Base-by-base conservation (phyloP, 192 early-diverging fungal genomes). In the Piromyces sp. region DNA sequence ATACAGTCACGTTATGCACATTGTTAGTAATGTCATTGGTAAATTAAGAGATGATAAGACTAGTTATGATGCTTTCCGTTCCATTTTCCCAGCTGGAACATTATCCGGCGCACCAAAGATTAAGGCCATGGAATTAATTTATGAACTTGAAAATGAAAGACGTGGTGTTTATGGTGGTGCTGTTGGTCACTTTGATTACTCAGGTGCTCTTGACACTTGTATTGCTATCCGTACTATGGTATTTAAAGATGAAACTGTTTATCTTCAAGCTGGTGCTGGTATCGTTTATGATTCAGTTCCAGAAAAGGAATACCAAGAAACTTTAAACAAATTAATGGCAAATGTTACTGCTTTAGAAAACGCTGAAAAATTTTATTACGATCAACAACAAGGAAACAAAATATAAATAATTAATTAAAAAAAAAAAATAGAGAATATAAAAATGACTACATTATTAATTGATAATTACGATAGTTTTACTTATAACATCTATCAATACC, bases 1-100 rank as follows among this genome's bases (percentile, higher is more conserved):
- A 30, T 99, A 98, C 84, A 93, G 93, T 33, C 97, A 99, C 85
- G 98, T 99, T 37, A 99, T 99, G 97, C 98, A 99, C 84, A 99
- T 99, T 87, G 98, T 99, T n/a, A 93, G 92, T 83, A 94, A 98
- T 84, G 95, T 99, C 2, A 94, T 93, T 19, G 98, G 98, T 78
- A 89, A 89, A 82, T 87, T 99, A 80, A 90, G 98, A 78, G 87
- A 88, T n/a, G 97, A 91, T 36, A 95, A 96, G 87, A 95, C 96
- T 22, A 89, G 91, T 29, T 98, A 93, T 86, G 96, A 98, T 85
- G 97, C 97, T 0, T 98, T 99, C 89, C 89, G 98, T 79, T 94
- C 95, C 28, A 97, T 98, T 79, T 98, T 99, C 86, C 98, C 98
- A 7, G 98, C 98, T 13, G 97, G 98, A 22, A 99, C 98, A 29